phyloP scores from a whole-genome alignment of 306 rosid species.

The Benincasa hispida region DNA sequence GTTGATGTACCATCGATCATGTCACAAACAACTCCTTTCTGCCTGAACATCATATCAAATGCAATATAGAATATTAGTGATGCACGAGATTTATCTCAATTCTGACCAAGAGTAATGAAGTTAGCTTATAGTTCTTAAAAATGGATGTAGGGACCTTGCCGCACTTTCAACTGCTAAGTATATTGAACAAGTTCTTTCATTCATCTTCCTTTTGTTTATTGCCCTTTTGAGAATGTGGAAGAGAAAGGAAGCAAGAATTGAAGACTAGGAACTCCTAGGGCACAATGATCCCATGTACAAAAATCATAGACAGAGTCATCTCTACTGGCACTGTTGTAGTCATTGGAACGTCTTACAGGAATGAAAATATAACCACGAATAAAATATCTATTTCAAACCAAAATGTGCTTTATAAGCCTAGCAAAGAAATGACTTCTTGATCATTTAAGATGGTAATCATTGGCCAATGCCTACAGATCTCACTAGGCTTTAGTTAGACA shows the following conservation, averaged over 20 bases:
- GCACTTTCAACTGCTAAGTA: background rate
- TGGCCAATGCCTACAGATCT: background rate
- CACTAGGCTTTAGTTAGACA: background rate
- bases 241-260: background rate
- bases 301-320: background rate
- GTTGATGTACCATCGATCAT: conserved; percentile 53
- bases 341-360: background rate
- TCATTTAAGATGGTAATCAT: background rate
- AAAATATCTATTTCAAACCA: background rate
- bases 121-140: background rate
- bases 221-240: background rate
- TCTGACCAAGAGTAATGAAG: background rate
- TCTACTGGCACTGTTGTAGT: background rate
- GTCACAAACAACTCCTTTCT: conserved; percentile 64
- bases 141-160: background rate
- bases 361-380: background rate
- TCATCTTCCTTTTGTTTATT: background rate
- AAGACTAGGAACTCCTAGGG: background rate
- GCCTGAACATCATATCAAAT: conserved; percentile 39
- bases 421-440: background rate
- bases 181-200: background rate
- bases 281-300: background rate
- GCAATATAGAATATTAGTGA: background rate
- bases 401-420: background rate
- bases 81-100: background rate